Evolutionary conservation across 2,329 filamentous ascomycete genomes (phyloP), one percentile per base, ranked within the genome.

Genomic region (Clarireedia hainanense): DNA sequence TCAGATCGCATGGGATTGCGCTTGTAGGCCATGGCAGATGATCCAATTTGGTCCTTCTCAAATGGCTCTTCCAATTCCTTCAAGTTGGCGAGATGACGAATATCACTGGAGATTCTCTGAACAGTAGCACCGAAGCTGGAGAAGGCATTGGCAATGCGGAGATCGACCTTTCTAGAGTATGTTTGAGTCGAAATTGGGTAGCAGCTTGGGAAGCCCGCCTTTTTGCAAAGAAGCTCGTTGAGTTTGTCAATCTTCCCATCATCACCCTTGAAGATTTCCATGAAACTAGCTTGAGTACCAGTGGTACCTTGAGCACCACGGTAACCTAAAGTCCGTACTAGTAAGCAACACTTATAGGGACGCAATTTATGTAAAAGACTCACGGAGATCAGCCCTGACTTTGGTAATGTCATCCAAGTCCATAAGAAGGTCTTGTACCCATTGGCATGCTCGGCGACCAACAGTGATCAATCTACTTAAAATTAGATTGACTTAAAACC

Each of bases 1-100:
- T 79, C 76, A 27, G 68, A 76, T 34, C 76, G 71, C 77, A 79
- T 79, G 4, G 74, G 71, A 59, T 74, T 75, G 23, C 70, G 67
- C 69, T 79, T 78, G 66, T 76, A 78, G 2, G 74, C 72, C 72
- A 81, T 80, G 57, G 83, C 83, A 48, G 76, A 80, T 46, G 76
- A 81, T 27, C 86, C 88, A 63, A 91, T 90, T 73, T 95, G 89
- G 62, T 84, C 80, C 71, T 94, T 89, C 76, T 95, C 87, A 63
- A 89, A 88, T 0, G 88, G 89, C 75, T 91, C 88, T 68, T 95
- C 91, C 57, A 94, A 76, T 71, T 95, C 89, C 76, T 96, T 95
- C 73, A 84, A 80, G 66, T 80, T 76, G 5, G 86, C 85, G 48
- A 92, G 75, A 67, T 89, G 85, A 49, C 88, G 79, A 62, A 94